Percentiles rank a stretch among this genome's conserved stretches.
phyloP scores from a whole-genome alignment of 1,284 basidiomycete species.

The Xerocomus cyaneibrunnescens region DNA sequence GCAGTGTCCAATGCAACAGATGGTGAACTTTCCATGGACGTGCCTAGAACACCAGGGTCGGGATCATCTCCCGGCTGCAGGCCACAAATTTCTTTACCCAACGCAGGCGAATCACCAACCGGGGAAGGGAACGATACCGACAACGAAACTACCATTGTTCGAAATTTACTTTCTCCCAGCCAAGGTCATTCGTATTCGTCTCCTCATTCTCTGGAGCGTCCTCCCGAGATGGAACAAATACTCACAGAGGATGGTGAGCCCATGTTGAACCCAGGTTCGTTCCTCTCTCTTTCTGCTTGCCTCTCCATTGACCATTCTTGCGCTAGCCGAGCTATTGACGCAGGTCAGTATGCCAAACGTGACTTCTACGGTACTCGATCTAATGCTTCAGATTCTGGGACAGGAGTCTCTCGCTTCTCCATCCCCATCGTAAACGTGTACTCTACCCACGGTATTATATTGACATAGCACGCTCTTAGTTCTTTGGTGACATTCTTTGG shows the following conservation, averaged over 20 bases:
- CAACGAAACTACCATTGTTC: constrained; percentile 20
- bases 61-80: constrained; percentile 7
- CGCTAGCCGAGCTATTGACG: constrained; percentile 57
- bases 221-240: constrained; percentile 50
- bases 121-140: constrained; percentile 12
- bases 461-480: constrained; percentile 18
- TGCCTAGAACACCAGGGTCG: constrained; percentile 6
- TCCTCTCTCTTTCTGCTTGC: not conserved
- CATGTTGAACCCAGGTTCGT: constrained; percentile 64
- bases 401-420: constrained; percentile 65
- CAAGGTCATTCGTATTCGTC: constrained; percentile 20
- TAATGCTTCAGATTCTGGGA: constrained; percentile 31
- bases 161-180: constrained; percentile 22
- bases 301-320: not conserved
- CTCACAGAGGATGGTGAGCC: constrained; percentile 61
- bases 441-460: constrained; percentile 21
- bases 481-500: constrained; percentile 10
- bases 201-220: constrained; percentile 25
- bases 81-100: constrained; percentile 12
- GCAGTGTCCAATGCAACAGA: constrained; percentile 28
- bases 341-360: constrained; percentile 44
- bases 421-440: constrained; percentile 46
- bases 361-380: constrained; percentile 26
- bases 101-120: constrained; percentile 6
- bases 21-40: constrained; percentile 16